Conservation (phyloP, 2,329 filamentous ascomycete genomes). For the Colletotrichum abscissum region DNA sequence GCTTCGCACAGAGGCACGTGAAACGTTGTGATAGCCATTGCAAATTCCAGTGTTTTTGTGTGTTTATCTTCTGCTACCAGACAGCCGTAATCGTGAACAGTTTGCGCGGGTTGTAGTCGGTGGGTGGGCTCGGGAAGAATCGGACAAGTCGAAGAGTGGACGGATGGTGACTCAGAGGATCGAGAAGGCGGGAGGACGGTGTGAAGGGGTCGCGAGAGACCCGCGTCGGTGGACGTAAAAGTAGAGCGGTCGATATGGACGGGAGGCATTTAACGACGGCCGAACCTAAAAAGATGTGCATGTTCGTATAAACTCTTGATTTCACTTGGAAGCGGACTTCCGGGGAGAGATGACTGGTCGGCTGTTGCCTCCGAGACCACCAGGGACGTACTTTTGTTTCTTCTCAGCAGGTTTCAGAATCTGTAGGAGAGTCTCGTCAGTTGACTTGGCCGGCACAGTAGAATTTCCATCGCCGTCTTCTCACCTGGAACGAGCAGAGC, state of each 20-base stretch:
- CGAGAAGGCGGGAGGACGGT: constrained; percentile 27
- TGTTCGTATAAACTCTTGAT: constrained; percentile 77
- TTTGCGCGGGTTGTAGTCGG: constrained; percentile 36
- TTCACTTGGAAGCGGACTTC: constrained; percentile 75
- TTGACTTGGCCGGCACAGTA: not conserved
- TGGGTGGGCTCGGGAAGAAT: constrained; percentile 34
- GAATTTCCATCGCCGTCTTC: constrained; percentile 38
- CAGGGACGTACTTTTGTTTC: constrained; percentile 99
- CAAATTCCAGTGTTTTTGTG: constrained; percentile 40
- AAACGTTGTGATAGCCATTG: constrained; percentile 33
- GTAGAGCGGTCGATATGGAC: constrained; percentile 26
- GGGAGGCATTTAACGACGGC: constrained; percentile 79
- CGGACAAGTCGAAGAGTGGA: constrained; percentile 34
- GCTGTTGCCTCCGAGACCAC: constrained; percentile 76
- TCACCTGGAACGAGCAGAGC: constrained; percentile 97
- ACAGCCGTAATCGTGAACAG: constrained; percentile 39
- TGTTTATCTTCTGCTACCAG: constrained; percentile 40
- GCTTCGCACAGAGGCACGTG: constrained; percentile 31
- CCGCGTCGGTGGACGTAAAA: constrained; percentile 18
- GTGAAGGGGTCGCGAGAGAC: constrained; percentile 10
- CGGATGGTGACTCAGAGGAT: constrained; percentile 10
- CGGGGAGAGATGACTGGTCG: constrained; percentile 74
- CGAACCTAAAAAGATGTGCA: constrained; percentile 89
- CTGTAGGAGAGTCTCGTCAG: constrained; percentile 56
- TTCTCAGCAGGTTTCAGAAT: constrained; percentile 99